Percentiles rank a stretch among this genome's conserved stretches.
Conservation (phyloP, 1,139 yeast species). For the Debaryomycetaceae sp. region DNA sequence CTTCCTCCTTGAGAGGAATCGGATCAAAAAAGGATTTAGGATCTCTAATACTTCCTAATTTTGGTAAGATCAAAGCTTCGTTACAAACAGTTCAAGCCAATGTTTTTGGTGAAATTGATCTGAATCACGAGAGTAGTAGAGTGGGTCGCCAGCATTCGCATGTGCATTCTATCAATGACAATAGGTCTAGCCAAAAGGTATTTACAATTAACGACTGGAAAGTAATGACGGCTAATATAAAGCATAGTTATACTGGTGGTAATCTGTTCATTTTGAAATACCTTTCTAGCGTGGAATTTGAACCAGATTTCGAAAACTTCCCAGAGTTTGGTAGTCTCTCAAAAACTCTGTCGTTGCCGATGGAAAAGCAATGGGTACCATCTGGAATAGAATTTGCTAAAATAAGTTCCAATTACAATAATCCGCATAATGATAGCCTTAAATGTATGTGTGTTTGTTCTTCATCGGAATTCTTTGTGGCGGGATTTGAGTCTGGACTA, state of each 20-base stretch:
- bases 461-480: conserved; percentile 63
- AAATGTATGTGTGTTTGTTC: conserved; percentile 58
- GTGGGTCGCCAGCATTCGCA: conserved; percentile 14
- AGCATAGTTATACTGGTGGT: conserved; percentile 62
- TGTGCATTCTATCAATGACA: conserved; percentile 10
- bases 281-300: conserved; percentile 50
- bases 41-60: conserved; percentile 31
- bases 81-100: conserved; percentile 56
- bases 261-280: conserved; percentile 62
- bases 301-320: conserved; percentile 57
- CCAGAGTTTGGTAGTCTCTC: conserved; percentile 59
- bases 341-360: conserved; percentile 6
- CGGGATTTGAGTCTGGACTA: conserved; percentile 74
- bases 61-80: conserved; percentile 43
- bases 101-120: conserved; percentile 58
- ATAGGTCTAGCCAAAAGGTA: conserved; percentile 24
- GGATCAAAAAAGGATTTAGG: conserved; percentile 12
- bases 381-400: conserved; percentile 59
- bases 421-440: conserved; percentile 34
- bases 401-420: conserved; percentile 22
- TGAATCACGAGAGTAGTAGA: conserved; percentile 17
- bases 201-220: conserved; percentile 32
- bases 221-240: conserved; percentile 35
- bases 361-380: conserved; percentile 15
- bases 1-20: conserved; percentile 14